Evolutionary conservation across 495 filamentous ascomycete species (phyloP).

Genomic region (Aspergillus coremiiformis): DNA sequence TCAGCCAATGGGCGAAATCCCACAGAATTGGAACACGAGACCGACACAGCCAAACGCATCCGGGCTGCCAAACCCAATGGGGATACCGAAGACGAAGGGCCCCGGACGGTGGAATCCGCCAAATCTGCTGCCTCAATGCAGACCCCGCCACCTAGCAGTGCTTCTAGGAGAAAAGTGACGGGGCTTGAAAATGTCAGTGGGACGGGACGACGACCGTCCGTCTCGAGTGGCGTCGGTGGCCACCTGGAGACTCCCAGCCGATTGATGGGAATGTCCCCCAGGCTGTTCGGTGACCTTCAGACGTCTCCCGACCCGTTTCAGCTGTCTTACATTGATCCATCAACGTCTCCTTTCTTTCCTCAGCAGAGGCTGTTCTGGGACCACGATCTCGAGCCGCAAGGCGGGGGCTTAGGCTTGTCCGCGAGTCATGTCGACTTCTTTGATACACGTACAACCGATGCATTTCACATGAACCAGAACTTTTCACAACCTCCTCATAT

Average conservation of each 20-base stretch:
- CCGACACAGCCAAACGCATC: conserved; percentile 40
- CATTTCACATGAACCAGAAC: conserved; percentile 10
- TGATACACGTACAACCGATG: conserved; percentile 4
- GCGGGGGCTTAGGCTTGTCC: conserved; percentile 16
- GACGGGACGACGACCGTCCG: conserved; percentile 18
- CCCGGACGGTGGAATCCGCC: conserved; percentile 33
- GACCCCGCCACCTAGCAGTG: conserved; percentile 59
- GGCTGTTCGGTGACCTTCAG: conserved; percentile 47
- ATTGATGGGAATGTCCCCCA: conserved; percentile 36
- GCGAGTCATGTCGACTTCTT: conserved; percentile 7
- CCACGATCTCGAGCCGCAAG: conserved; percentile 37
- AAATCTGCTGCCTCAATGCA: conserved; percentile 54
- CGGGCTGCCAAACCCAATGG: conserved; percentile 35
- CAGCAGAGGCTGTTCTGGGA: conserved; percentile 73
- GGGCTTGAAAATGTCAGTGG: conserved; percentile 24
- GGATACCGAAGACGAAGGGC: conserved; percentile 26
- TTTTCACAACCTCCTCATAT: conserved; percentile 19
- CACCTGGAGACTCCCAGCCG: conserved; percentile 40
- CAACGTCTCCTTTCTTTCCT: conserved; percentile 57
- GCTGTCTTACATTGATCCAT: conserved; percentile 62
- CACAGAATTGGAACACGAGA: conserved; percentile 23
- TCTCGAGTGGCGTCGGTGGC: conserved; percentile 18
- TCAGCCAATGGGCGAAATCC: conserved; percentile 47
- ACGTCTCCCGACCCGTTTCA: conserved; percentile 62
- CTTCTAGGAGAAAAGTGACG: conserved; percentile 40